Percentiles rank a stretch among this genome's conserved stretches.
Evolutionary conservation across 2,329 filamentous ascomycete species (phyloP).

Genomic region (Fusarium sp.): DNA sequence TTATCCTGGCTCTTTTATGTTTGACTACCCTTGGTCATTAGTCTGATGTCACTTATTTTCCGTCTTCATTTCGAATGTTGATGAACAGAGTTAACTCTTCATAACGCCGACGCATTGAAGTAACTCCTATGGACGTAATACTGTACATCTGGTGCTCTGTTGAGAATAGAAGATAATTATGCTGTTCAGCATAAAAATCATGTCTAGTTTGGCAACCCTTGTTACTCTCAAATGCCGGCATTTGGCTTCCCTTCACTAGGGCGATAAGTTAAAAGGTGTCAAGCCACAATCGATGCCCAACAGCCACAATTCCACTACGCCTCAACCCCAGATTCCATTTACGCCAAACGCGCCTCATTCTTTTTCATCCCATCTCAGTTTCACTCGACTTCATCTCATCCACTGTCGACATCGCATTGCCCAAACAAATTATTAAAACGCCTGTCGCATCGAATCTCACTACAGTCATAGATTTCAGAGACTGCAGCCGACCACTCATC

Average conservation of each 20-base stretch:
- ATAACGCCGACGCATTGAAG: background rate
- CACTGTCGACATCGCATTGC: constrained; percentile 4
- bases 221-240: background rate
- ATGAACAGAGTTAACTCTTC: background rate
- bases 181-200: background rate
- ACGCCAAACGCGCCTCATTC: constrained; percentile 25
- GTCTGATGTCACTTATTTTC: constrained; percentile 23
- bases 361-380: constrained; percentile 28
- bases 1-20: constrained; percentile 19
- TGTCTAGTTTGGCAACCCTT: background rate
- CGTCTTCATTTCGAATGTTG: background rate
- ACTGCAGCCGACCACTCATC: background rate
- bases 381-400: constrained; percentile 5
- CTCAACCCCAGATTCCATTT: constrained; percentile 43
- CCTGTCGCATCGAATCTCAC: background rate
- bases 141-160: background rate
- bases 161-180: background rate
- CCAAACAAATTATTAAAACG: background rate
- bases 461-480: background rate
- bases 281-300: constrained; percentile 27
- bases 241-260: background rate
- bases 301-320: constrained; percentile 33
- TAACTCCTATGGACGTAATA: background rate
- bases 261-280: background rate
- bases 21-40: background rate